These are phyloP conservation scores for Cyclotella kingstonii DNA, from an alignment of 108 stramenopile species.

Conservation along the genomic window DNA sequence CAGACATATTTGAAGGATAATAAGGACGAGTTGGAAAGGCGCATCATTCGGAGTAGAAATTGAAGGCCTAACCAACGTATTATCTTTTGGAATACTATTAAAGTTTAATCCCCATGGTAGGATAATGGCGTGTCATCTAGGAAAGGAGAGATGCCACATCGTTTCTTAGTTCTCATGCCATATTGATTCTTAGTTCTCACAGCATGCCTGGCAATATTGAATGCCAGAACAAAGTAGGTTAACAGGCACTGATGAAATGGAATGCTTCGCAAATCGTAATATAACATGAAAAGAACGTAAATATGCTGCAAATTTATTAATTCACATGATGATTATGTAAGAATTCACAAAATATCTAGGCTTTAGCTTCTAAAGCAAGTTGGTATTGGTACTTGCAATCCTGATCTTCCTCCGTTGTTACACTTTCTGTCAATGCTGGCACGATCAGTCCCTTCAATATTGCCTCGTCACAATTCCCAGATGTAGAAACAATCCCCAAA, in stretches of 20 bases:
- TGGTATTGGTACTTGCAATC: constrained; percentile 54
- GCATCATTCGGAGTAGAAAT: constrained; percentile 37
- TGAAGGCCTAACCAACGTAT: too few species aligned
- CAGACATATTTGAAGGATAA: constrained; percentile 69
- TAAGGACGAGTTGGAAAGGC: constrained; percentile 43
- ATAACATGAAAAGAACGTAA: too few species aligned
- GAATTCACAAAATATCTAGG: constrained; percentile 8
- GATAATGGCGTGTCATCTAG: too few species aligned
- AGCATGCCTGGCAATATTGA: too few species aligned
- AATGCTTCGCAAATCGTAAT: too few species aligned
- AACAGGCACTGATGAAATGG: too few species aligned
- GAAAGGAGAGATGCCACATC: too few species aligned
- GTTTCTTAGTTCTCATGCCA: too few species aligned
- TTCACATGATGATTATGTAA: not conserved
- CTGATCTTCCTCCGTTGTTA: constrained; percentile 35
- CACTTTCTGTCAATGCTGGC: constrained; percentile 43
- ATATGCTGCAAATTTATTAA: not conserved
- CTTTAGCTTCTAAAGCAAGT: constrained; percentile 32
- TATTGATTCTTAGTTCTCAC: too few species aligned
- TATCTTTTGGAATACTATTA: too few species aligned
- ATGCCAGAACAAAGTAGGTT: too few species aligned
- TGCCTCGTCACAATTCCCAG: constrained; percentile 36
- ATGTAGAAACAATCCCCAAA: constrained; percentile 35
- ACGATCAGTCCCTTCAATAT: constrained; percentile 36
- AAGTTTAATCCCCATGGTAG: too few species aligned